These are phyloP conservation scores for Pulveroboletus sp. DNA, from an alignment of 768 basidiomycete genomes.

Conservation along the genomic window DNA sequence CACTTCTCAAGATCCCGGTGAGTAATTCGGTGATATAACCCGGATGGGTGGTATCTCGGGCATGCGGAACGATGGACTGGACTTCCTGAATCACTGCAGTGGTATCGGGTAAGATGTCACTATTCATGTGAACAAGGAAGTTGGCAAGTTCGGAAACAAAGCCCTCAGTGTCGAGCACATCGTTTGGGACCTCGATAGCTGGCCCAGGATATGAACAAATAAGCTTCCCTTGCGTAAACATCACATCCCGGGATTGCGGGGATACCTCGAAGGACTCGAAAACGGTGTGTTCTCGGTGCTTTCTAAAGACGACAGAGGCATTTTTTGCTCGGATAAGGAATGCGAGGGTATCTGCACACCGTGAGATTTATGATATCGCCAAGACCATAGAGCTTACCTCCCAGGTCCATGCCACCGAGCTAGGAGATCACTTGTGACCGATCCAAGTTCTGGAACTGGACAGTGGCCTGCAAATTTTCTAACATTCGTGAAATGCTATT, in stretches of 20 bases:
- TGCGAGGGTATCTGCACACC: constrained; percentile 32
- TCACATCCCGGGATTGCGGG: constrained; percentile 34
- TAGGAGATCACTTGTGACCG: constrained; percentile 1
- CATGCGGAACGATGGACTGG: constrained; percentile 32
- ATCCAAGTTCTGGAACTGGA: constrained; percentile 12
- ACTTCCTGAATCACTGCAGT: constrained; percentile 39
- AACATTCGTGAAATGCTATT: constrained; percentile 31
- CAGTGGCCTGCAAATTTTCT: constrained; percentile 14
- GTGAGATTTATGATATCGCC: background rate
- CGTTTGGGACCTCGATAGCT: constrained; percentile 36
- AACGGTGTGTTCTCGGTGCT: constrained; percentile 22
- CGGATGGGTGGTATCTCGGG: constrained; percentile 40
- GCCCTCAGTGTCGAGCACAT: constrained; percentile 20
- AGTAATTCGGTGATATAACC: constrained; percentile 50
- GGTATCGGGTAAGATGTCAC: constrained; percentile 33
- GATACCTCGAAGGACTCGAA: constrained; percentile 50
- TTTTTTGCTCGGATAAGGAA: constrained; percentile 47
- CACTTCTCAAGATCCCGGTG: constrained; percentile 43
- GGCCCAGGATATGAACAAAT: constrained; percentile 46
- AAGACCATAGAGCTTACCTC: constrained; percentile 12
- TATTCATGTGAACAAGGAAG: constrained; percentile 37
- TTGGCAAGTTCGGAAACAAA: constrained; percentile 36
- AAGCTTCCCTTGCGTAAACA: constrained; percentile 41
- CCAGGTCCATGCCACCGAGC: constrained; percentile 15
- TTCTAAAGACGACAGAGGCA: constrained; percentile 42